Percentiles rank a stretch among this genome's conserved stretches.
Evolutionary conservation across 2,329 filamentous ascomycete species (phyloP).

Genomic region (Shiraia bambusicola): DNA sequence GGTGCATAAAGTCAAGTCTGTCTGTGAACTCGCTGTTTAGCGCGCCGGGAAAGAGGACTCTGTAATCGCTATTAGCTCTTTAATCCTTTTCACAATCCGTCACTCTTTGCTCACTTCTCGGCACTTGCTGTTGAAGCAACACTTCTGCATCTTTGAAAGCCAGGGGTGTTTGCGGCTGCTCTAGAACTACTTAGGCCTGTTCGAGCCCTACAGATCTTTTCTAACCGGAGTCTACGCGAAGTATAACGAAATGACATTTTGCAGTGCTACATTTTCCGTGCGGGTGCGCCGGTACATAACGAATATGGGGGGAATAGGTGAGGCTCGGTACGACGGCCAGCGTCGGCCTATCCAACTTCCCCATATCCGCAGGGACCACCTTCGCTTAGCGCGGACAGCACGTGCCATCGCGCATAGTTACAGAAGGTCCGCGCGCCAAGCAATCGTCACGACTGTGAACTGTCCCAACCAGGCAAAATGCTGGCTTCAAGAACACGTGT

Average conservation of each 20-base stretch:
- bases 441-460: conserved; percentile 9
- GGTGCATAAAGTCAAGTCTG: conserved; percentile 73
- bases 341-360: conserved; percentile 24
- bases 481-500: conserved; percentile 29
- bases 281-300: conserved; percentile 19
- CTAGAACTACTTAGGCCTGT: conserved; percentile 19
- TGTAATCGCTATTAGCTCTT: conserved; percentile 23
- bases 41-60: conserved; percentile 82
- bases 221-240: conserved; percentile 26
- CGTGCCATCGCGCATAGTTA: conserved; percentile 32
- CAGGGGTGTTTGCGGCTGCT: conserved; percentile 11
- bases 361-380: conserved; percentile 6
- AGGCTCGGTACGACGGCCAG: conserved; percentile 31
- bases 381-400: conserved; percentile 18
- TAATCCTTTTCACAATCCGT: background rate
- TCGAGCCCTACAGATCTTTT: conserved; percentile 15
- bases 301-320: conserved; percentile 25
- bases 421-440: conserved; percentile 37
- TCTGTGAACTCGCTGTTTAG: conserved; percentile 91
- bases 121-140: conserved; percentile 61
- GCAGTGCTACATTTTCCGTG: conserved; percentile 24
- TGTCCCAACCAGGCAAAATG: conserved; percentile 18
- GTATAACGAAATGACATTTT: conserved; percentile 40
- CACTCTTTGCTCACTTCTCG: conserved; percentile 55
- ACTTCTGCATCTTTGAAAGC: conserved; percentile 53